A percentile compares a stretch with the other conserved stretches of the same genome.
These are phyloP conservation scores for Digitaria exilis DNA, from an alignment of 202 grass and related monocot species.

Conservation along the genomic window DNA sequence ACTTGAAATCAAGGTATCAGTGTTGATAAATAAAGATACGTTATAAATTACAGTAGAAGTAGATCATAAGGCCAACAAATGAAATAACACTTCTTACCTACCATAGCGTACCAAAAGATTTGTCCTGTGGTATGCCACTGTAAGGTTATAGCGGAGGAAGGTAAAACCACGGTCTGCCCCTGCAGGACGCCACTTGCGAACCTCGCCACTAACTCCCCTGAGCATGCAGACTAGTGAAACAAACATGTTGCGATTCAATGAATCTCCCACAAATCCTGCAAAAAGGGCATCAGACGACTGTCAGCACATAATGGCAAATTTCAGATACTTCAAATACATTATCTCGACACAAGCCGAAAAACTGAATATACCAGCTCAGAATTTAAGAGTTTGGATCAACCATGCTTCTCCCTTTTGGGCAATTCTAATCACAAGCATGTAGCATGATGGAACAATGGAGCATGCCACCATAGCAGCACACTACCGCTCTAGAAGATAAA, in stretches of 20 bases:
- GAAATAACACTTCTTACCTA: conserved; percentile 72
- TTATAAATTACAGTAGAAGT: background rate
- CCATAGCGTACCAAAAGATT: conserved; percentile 84
- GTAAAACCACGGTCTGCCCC: conserved; percentile 84
- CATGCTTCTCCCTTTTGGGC: background rate
- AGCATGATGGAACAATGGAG: background rate
- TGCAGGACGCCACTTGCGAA: conserved; percentile 82
- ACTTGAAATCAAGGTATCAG: background rate
- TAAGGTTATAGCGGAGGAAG: conserved; percentile 81
- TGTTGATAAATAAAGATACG: background rate
- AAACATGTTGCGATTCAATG: conserved; percentile 95
- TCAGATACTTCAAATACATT: conserved; percentile 1
- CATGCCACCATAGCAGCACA: background rate
- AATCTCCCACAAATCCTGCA: conserved; percentile 95
- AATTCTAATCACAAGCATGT: background rate
- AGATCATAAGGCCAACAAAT: background rate
- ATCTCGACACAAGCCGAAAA: background rate
- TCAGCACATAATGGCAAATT: background rate
- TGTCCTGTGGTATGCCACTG: conserved; percentile 85
- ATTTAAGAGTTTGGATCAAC: background rate
- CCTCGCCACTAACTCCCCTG: conserved; percentile 51
- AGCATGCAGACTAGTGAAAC: conserved; percentile 88
- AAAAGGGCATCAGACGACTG: background rate
- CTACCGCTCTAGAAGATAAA: background rate
- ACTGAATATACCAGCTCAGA: background rate